phyloP scores from a whole-genome alignment of 2,329 filamentous ascomycete genomes.

The Coniochaeta prunicola region DNA sequence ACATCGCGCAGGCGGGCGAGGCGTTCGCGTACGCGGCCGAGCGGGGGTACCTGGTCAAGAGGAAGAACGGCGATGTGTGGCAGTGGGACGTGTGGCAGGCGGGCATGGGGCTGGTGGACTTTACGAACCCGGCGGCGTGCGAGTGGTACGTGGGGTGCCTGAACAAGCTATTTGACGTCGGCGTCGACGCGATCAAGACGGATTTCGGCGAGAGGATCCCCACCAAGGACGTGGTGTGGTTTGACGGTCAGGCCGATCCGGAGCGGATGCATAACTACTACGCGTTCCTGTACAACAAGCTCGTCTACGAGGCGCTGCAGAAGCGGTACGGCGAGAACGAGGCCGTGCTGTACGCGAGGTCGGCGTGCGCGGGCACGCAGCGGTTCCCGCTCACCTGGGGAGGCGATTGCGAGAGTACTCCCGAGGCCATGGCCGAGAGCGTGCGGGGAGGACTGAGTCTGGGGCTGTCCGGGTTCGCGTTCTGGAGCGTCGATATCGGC shows the following conservation, averaged over 20 bases:
- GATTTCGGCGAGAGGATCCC: constrained; percentile 71
- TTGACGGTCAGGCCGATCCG: constrained; percentile 51
- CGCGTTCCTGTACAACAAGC: constrained; percentile 64
- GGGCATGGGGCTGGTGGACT: constrained; percentile 67
- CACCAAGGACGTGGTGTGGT: constrained; percentile 56
- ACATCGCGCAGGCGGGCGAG: constrained; percentile 62
- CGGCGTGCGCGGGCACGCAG: constrained; percentile 61
- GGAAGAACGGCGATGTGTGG: constrained; percentile 62
- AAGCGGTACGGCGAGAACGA: constrained; percentile 41
- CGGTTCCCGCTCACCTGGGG: constrained; percentile 66
- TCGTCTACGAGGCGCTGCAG: constrained; percentile 60
- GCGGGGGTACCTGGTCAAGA: constrained; percentile 63
- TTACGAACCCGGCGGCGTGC: constrained; percentile 63
- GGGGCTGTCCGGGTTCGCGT: constrained; percentile 20
- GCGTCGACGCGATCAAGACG: constrained; percentile 67
- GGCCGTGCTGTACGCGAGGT: constrained; percentile 59
- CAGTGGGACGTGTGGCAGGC: constrained; percentile 75
- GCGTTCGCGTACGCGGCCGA: constrained; percentile 57
- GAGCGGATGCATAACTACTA: constrained; percentile 72
- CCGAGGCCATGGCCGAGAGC: constrained; percentile 64
- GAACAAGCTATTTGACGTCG: constrained; percentile 56
- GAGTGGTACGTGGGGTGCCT: constrained; percentile 59
- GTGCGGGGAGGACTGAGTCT: constrained; percentile 20
- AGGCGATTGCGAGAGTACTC: constrained; percentile 68
- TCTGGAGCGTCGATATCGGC: constrained; percentile 23